phyloP scores from a whole-genome alignment of 768 basidiomycete genomes.

The Trametes gibbosa region DNA sequence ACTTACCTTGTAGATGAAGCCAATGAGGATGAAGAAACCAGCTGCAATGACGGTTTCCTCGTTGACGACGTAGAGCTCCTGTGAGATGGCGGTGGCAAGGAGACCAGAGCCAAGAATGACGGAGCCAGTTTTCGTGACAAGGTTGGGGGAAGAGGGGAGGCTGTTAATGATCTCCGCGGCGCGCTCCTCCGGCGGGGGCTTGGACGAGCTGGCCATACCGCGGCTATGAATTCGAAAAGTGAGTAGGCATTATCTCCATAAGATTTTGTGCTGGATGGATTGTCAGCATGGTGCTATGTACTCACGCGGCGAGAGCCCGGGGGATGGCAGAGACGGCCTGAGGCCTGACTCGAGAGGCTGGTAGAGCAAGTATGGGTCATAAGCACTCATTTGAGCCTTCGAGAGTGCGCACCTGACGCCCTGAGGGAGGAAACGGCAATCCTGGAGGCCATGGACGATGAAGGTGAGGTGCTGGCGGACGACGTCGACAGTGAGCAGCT shows the following conservation, averaged over 20 bases:
- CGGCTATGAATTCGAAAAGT: slow-evolving; percentile 42
- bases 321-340: slow-evolving; percentile 31
- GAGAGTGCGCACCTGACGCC: slow-evolving; percentile 48
- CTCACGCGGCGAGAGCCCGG: slow-evolving; percentile 30
- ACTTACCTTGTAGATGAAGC: slow-evolving; percentile 77
- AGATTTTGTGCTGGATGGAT: not conserved
- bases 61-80: slow-evolving; percentile 96
- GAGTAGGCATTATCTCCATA: not conserved
- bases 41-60: slow-evolving; percentile 90
- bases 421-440: slow-evolving; percentile 64
- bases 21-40: slow-evolving; percentile 80
- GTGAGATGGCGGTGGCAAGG: slow-evolving; percentile 89
- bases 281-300: not conserved
- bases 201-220: slow-evolving; percentile 57
- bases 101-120: slow-evolving; percentile 89
- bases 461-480: slow-evolving; percentile 15
- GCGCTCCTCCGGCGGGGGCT: slow-evolving; percentile 76
- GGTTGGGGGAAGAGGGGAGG: slow-evolving; percentile 77
- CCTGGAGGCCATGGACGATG: slow-evolving; percentile 60
- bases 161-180: slow-evolving; percentile 89
- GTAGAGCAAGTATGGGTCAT: not conserved
- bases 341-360: slow-evolving; percentile 46
- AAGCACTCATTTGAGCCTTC: too few species aligned
- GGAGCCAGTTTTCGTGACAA: slow-evolving; percentile 94
- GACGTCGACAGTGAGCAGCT: slow-evolving; percentile 13